Conservation (phyloP, 1,139 yeast species). For the Zygotorulaspora mrakii region DNA sequence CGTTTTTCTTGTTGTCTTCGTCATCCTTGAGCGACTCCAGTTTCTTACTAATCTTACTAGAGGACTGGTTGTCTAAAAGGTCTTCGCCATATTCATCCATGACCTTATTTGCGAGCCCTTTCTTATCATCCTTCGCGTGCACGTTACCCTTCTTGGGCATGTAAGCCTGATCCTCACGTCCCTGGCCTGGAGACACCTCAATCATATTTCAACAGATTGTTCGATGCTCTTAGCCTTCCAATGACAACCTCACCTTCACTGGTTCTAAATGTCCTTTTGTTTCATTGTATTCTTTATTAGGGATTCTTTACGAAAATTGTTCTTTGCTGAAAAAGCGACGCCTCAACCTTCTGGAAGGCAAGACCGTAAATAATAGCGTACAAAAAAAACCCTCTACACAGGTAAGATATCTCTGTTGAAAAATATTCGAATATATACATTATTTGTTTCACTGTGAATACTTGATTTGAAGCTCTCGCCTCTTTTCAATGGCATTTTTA, state of each 20-base stretch:
- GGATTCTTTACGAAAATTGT: conserved; percentile 1
- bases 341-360: conserved; percentile 1
- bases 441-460: conserved; percentile 17
- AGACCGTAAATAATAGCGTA: too few species aligned
- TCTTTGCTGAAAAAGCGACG: conserved; percentile 1
- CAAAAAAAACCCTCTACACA: not conserved
- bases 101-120: conserved; percentile 11
- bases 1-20: conserved; percentile 3
- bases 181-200: conserved; percentile 11
- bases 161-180: conserved; percentile 13
- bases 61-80: conserved; percentile 6
- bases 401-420: not conserved
- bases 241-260: not conserved
- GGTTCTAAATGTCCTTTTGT: not conserved
- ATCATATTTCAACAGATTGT: conserved; percentile 4
- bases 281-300: conserved; percentile 1
- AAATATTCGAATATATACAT: too few species aligned
- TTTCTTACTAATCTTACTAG: conserved; percentile 1
- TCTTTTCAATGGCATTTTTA: conserved; percentile 29
- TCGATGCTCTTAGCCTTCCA: not conserved
- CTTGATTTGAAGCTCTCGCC: conserved; percentile 32
- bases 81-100: conserved; percentile 14
- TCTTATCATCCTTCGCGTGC: conserved; percentile 10
- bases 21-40: not conserved
- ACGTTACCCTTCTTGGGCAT: conserved; percentile 11